Conservation (phyloP, 306 rosid genomes). For the Dryas octopetala region DNA sequence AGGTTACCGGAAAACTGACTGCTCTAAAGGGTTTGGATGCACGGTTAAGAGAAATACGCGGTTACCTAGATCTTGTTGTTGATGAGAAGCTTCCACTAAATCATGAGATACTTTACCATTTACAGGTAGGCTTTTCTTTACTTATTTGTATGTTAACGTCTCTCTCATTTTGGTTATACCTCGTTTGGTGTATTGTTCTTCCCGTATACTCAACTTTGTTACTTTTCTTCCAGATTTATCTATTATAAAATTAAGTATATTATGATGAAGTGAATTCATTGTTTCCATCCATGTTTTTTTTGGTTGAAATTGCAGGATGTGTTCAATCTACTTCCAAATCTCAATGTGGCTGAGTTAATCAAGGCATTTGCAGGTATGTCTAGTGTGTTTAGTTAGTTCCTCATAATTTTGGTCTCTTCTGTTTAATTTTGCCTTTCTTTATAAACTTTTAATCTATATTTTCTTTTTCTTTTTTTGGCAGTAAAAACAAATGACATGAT, state of each 20-base stretch:
- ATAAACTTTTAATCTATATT: neutral
- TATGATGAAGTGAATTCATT: neutral
- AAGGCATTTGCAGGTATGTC: conserved; percentile 54
- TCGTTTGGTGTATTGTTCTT: neutral
- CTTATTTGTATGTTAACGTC: neutral
- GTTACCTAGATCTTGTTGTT: conserved; percentile 82
- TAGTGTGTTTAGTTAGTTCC: neutral
- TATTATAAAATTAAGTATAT: neutral
- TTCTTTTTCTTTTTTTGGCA: conserved; percentile 26
- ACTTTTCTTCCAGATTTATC: neutral
- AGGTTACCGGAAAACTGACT: conserved; percentile 86
- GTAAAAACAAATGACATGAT: conserved; percentile 70
- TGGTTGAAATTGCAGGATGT: conserved; percentile 41
- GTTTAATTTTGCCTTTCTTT: neutral
- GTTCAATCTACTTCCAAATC: too few species aligned
- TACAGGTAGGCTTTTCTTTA: conserved; percentile 50
- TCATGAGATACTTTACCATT: conserved; percentile 87
- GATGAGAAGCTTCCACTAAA: conserved; percentile 76
- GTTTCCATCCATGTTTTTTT: neutral
- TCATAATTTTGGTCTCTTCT: neutral
- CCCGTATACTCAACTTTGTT: neutral
- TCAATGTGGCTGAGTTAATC: conserved; percentile 50
- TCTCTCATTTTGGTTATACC: neutral
- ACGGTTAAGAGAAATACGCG: conserved; percentile 65
- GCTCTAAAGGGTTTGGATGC: conserved; percentile 92